Base-by-base conservation (phyloP, 108 stramenopile genomes). In the Nitzschia sp. region DNA sequence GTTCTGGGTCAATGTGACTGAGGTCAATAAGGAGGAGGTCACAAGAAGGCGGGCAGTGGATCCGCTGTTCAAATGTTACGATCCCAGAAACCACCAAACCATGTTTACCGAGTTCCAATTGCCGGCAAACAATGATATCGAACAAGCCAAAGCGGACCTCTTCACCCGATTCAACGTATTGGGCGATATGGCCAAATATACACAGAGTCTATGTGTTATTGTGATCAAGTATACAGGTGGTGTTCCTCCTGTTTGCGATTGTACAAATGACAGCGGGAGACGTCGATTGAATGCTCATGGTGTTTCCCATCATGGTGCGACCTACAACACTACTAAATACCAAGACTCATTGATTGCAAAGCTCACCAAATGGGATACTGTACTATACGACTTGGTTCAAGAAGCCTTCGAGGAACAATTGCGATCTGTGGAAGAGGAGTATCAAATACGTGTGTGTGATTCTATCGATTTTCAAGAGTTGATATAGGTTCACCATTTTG, bases 1-100 rank as follows among this genome's bases (percentile, higher is more conserved):
- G 12, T 38, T 40, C 24, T 67, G 67, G 67, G 25, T 43, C 20
- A 42, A 62, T 11, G 10, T 43, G 40, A 8, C 41, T 17, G 43
- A 7, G 24, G 21, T 22, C 3, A 22, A 44, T 0, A 5, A 21
- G 8, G 19, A 24, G 34, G 39, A 37, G 10, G 29, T 25, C 20
- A 37, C 43, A 66, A 52, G 11, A 6, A 42, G 41, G 56, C 15
- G 11, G 24, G 15, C 8, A 0, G 1, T 17, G 42, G 37, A 67
- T 38, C 15, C 3, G 8, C 9, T 41, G 10, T 67, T 67, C 29
- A 34, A 51, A 55, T 67, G 67, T 2, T 67, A 67, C 40, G 55
- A 67, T 67, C 67, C 67, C 42, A 15, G 50, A 10, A 56, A 67
- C 25, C 29, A 34, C 10, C 67, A 67, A 67, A 56, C 67, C n/a